Base-by-base conservation (phyloP, 164 flowering plant genomes). In the Piper betle region DNA sequence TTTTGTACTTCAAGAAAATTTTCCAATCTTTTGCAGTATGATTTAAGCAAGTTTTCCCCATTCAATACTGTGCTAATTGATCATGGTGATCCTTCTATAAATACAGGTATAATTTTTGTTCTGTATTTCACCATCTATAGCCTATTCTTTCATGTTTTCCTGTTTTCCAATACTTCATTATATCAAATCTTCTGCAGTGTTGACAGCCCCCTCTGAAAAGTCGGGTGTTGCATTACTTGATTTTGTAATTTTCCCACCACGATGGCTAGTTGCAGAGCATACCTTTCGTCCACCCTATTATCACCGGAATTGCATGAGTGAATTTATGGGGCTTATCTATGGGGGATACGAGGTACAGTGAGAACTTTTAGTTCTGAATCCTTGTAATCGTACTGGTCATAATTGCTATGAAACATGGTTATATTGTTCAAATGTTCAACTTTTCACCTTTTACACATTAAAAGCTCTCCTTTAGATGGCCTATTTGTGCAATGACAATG, bases 271-370 rank as follows among this genome's bases (percentile, higher is more conserved):
- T 66, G 96, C 98, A 20, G 98, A 89, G 74, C 91, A 89, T 64
- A 92, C 98, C 48, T 92, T 89, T 62, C 82, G 98, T 53, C 97
- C 98, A 66, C 98, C 97, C 25, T 92, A 92, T 72, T 89, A 85
- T 68, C 98, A 92, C 69, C 94, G 96, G 52, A 92, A 92, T 65
- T 92, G 96, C 59, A 92, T 92, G 98, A 92, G 90, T 66, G 98
- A 92, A 75, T 92, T 92, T 62, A 92, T 92, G 98, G 98, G 98
- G 60, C 75, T 92, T 41, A 83, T 92, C 63, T 62, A 78, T 72
- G 98, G 98, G 52, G 83, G 77, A 58, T 92, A 92, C 58, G 98
- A 92, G 97, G 98, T 92, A 58, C 5, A 17, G 3, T 6, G 12
- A 3, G 15, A 46, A 46, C 12, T 46, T 46, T 2, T 15, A 5